Percentiles rank a stretch among this genome's conserved stretches.
These are phyloP conservation scores for Thermomucor indicae-seudaticae DNA, from an alignment of 371 early-diverging fungal species.

Conservation along the genomic window DNA sequence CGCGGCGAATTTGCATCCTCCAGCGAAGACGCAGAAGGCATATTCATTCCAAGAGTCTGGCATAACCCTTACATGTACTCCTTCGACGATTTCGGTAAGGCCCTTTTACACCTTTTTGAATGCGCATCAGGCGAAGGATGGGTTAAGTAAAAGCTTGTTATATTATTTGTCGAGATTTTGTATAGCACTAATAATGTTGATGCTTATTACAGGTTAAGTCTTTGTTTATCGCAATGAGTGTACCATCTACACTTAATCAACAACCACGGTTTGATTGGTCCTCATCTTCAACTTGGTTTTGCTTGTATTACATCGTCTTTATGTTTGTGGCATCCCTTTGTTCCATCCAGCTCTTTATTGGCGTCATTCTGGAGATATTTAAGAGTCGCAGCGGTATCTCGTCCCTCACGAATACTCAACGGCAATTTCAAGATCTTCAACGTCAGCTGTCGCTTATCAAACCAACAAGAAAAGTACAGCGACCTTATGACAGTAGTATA, in stretches of 20 bases:
- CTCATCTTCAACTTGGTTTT: constrained; percentile 35
- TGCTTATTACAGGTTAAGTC: constrained; percentile 37
- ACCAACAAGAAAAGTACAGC: constrained; percentile 32
- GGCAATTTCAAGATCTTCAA: constrained; percentile 49
- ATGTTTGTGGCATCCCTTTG: constrained; percentile 55
- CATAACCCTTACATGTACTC: constrained; percentile 50
- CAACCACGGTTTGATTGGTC: constrained; percentile 39
- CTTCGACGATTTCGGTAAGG: constrained; percentile 41
- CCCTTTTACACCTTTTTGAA: constrained; percentile 44
- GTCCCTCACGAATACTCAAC: constrained; percentile 43
- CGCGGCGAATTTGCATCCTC: constrained; percentile 35
- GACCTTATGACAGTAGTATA: constrained; percentile 25
- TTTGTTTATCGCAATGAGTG: constrained; percentile 38
- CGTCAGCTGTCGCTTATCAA: constrained; percentile 42
- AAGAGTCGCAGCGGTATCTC: constrained; percentile 50
- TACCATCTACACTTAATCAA: constrained; percentile 13
- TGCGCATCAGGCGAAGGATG: constrained; percentile 58
- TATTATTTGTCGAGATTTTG: too few relatives aligned
- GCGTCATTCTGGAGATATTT: constrained; percentile 52
- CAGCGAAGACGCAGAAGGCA: constrained; percentile 19
- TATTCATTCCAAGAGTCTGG: constrained; percentile 43
- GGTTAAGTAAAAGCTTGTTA: constrained; percentile 18
- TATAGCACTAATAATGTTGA: too few relatives aligned
- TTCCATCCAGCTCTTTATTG: constrained; percentile 53
- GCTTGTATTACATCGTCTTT: constrained; percentile 43